Evolutionary conservation across 768 basidiomycete species (phyloP).

Genomic region (Boletus rubropictus): DNA sequence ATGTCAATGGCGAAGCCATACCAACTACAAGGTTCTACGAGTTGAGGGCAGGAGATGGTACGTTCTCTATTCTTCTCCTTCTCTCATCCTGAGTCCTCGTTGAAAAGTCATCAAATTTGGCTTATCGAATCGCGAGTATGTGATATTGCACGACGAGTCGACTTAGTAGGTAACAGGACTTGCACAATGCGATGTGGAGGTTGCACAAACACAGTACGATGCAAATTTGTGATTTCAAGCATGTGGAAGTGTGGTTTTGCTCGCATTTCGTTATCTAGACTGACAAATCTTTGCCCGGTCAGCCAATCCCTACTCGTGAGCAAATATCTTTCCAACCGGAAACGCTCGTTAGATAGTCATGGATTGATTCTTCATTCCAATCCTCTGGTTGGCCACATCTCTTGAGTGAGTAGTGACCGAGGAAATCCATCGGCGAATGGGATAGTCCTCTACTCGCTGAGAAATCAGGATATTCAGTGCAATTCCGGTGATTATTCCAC

Average conservation of each 20-base stretch:
- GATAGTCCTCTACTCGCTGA: neutral
- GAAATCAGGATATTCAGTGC: neutral
- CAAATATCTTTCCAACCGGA: neutral
- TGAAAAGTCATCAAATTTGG: slow-evolving; percentile 79
- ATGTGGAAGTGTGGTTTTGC: neutral
- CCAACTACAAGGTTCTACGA: slow-evolving; percentile 87
- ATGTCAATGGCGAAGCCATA: slow-evolving; percentile 81
- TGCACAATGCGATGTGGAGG: neutral
- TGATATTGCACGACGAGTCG: slow-evolving; percentile 76
- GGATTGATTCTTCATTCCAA: neutral
- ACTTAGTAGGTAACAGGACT: slow-evolving; percentile 25
- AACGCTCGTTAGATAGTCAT: neutral
- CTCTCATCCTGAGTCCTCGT: slow-evolving; percentile 8
- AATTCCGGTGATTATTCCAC: neutral
- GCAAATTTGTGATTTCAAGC: neutral
- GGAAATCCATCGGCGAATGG: neutral
- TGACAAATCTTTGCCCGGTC: neutral
- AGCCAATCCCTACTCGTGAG: neutral
- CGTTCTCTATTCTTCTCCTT: slow-evolving; percentile 18
- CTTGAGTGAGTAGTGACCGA: neutral
- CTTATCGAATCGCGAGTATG: slow-evolving; percentile 75
- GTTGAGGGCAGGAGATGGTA: slow-evolving; percentile 73
- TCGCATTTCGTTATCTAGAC: neutral
- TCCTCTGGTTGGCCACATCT: neutral
- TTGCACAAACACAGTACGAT: neutral